Evolutionary conservation across 2,329 filamentous ascomycete genomes (phyloP).

Genomic region (Cyanodermella asteris): DNA sequence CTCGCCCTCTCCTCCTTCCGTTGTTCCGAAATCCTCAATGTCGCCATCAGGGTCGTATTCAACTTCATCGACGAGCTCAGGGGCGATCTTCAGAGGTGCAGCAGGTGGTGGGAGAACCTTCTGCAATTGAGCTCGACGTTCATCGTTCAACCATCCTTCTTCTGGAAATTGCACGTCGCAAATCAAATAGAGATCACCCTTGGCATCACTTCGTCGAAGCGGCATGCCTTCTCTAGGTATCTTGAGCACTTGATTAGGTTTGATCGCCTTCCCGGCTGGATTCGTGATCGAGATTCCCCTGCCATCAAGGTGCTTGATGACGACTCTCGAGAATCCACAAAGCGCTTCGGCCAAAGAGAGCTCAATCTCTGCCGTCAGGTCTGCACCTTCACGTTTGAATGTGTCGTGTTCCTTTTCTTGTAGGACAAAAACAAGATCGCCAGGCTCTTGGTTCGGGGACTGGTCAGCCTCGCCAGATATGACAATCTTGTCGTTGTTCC

Average conservation of each 20-base stretch:
- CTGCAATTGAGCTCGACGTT: slow-evolving; percentile 44
- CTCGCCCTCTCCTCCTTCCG: slow-evolving; percentile 19
- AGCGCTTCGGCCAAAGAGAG: slow-evolving; percentile 69
- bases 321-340: slow-evolving; percentile 72
- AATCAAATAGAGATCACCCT: slow-evolving; percentile 70
- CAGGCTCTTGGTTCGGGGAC: slow-evolving; percentile 65
- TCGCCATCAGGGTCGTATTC: slow-evolving; percentile 65
- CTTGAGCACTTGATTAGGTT: slow-evolving; percentile 68
- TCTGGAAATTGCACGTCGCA: slow-evolving; percentile 79
- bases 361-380: slow-evolving; percentile 61
- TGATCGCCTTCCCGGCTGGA: slow-evolving; percentile 52
- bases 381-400: slow-evolving; percentile 65
- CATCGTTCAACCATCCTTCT: slow-evolving; percentile 62
- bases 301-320: slow-evolving; percentile 81
- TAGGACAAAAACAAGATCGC: slow-evolving; percentile 80
- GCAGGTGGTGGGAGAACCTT: slow-evolving; percentile 51
- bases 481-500: slow-evolving; percentile 68
- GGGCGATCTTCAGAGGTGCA: slow-evolving; percentile 39
- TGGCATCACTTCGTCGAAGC: slow-evolving; percentile 58
- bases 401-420: slow-evolving; percentile 59
- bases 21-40: slow-evolving; percentile 43
- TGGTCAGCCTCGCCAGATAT: slow-evolving; percentile 91
- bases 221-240: slow-evolving; percentile 88
- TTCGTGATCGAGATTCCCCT: slow-evolving; percentile 68
- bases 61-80: slow-evolving; percentile 67